These are phyloP conservation scores for Penicillium sp. DNA, from an alignment of 2,329 filamentous ascomycete species.

Conservation along the genomic window DNA sequence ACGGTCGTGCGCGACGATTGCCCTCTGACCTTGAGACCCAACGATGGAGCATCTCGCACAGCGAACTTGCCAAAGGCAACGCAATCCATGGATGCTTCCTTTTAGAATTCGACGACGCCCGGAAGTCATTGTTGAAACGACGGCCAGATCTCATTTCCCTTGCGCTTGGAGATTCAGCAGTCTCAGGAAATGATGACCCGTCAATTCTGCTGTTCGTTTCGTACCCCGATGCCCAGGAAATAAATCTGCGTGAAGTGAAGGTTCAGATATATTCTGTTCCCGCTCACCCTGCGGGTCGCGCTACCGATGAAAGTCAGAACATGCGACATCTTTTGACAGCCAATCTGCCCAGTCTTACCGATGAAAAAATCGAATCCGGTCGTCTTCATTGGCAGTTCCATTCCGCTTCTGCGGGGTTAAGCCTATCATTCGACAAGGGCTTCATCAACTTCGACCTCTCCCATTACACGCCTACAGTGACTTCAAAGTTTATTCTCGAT, in stretches of 20 bases:
- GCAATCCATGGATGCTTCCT: constrained; percentile 43
- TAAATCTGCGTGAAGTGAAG: constrained; percentile 41
- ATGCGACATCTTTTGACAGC: constrained; percentile 44
- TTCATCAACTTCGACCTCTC: constrained; percentile 50
- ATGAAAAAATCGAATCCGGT: constrained; percentile 29
- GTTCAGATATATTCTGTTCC: constrained; percentile 48
- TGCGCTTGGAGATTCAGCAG: constrained; percentile 38
- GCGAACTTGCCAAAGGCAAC: constrained; percentile 35
- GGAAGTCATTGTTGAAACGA: constrained; percentile 45
- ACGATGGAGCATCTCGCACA: constrained; percentile 45
- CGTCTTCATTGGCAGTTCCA: constrained; percentile 47
- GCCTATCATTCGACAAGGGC: constrained; percentile 44
- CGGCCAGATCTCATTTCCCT: constrained; percentile 46
- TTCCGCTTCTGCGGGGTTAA: constrained; percentile 44
- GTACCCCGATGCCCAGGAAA: constrained; percentile 36
- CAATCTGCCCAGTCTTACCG: constrained; percentile 39
- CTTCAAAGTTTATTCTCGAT: constrained; percentile 44
- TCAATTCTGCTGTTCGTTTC: constrained; percentile 48
- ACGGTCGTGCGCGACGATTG: constrained; percentile 49
- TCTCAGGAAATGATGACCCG: constrained; percentile 34
- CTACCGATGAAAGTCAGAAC: constrained; percentile 38
- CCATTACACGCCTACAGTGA: constrained; percentile 45
- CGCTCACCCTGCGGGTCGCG: constrained; percentile 27
- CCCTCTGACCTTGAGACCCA: constrained; percentile 46
- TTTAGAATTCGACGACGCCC: constrained; percentile 48